Evolutionary conservation across 2,329 filamentous ascomycete species (phyloP).

Genomic region (Fusarium sacchari): DNA sequence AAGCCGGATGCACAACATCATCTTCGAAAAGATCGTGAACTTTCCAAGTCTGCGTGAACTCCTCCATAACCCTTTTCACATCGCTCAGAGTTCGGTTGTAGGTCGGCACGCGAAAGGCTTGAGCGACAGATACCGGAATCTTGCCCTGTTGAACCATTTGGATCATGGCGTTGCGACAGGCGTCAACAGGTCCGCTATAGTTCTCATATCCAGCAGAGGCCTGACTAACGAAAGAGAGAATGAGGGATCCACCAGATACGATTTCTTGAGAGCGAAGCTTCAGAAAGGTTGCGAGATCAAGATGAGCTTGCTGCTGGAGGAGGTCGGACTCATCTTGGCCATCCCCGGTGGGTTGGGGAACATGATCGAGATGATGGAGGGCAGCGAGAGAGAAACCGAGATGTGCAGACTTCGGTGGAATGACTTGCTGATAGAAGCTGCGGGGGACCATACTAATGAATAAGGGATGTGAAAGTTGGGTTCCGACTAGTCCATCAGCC

Average conservation of each 20-base stretch:
- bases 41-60: background rate
- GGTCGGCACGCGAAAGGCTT: background rate
- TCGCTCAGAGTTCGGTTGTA: background rate
- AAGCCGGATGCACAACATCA: background rate
- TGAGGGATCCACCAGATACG: background rate
- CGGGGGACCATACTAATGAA: background rate
- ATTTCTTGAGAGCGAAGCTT: background rate
- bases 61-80: background rate
- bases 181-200: background rate
- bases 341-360: background rate
- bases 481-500: background rate
- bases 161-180: constrained; percentile 1
- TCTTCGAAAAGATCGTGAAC: background rate
- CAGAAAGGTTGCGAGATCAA: background rate
- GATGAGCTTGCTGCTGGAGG: background rate
- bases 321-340: background rate
- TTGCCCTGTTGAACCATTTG: background rate
- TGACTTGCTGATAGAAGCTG: background rate
- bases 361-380: background rate
- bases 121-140: background rate
- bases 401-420: background rate
- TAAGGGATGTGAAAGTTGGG: background rate
- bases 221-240: background rate
- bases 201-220: background rate
- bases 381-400: background rate